Evolutionary conservation across 2,329 filamentous ascomycete species (phyloP).

Genomic region (Blastomyces gilchristii): DNA sequence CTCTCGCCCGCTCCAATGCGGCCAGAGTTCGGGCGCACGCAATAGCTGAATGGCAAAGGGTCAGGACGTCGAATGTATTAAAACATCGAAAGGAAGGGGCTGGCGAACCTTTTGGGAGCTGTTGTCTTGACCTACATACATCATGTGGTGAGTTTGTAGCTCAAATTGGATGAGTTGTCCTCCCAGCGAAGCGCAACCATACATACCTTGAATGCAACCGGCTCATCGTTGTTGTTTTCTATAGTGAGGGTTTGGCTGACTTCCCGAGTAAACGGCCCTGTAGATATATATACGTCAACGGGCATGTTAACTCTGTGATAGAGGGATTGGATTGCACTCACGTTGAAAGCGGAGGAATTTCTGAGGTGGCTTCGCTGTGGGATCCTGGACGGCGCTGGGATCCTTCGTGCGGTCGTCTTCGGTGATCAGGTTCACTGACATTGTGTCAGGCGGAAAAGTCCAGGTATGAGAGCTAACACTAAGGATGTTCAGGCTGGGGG

Average conservation of each 20-base stretch:
- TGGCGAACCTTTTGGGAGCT: conserved; percentile 86
- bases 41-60: conserved; percentile 57
- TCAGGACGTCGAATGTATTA: conserved; percentile 2
- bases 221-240: conserved; percentile 47
- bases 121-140: conserved; percentile 83
- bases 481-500: background rate
- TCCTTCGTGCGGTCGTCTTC: background rate
- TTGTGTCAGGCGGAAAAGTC: background rate
- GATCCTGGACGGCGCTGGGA: background rate
- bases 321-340: conserved; percentile 33
- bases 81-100: conserved; percentile 11
- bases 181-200: conserved; percentile 18
- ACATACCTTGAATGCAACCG: conserved; percentile 57
- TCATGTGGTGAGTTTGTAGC: conserved; percentile 20
- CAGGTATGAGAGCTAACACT: background rate
- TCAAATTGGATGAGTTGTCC: conserved; percentile 1
- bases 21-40: conserved; percentile 91
- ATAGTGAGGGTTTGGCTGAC: conserved; percentile 52
- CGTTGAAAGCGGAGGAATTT: conserved; percentile 86
- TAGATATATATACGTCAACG: conserved; percentile 19
- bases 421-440: conserved; percentile 4
- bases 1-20: conserved; percentile 82
- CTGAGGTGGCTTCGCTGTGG: background rate
- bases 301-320: conserved; percentile 10
- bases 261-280: conserved; percentile 55